A percentile compares a stretch with the other conserved stretches of the same genome.
Conservation (phyloP, 1,139 yeast species). For the Lodderomyces pseudojiufengensis region DNA sequence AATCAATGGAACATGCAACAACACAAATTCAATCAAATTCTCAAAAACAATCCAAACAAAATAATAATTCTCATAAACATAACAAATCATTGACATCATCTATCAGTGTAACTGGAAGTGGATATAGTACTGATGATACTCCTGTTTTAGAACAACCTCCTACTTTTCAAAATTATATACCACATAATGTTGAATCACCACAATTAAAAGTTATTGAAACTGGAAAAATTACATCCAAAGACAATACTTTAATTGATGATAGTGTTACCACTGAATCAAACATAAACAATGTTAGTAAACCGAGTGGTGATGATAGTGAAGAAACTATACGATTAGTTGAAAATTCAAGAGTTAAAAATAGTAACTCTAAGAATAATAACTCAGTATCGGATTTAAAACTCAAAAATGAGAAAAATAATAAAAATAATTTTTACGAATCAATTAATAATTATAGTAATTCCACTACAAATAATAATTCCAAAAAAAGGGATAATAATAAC, state of each 20-base stretch:
- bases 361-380: constrained; percentile 1
- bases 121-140: constrained; percentile 21
- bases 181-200: constrained; percentile 14
- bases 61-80: constrained; percentile 4
- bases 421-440: neutral
- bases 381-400: neutral
- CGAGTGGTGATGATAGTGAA: neutral
- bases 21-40: neutral
- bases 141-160: constrained; percentile 27
- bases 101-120: constrained; percentile 18
- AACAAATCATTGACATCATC: constrained; percentile 15
- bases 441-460: neutral
- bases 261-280: constrained; percentile 1
- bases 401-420: constrained; percentile 1
- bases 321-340: constrained; percentile 1
- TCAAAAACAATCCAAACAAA: too few species aligned
- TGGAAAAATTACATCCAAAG: constrained; percentile 4
- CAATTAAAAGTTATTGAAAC: constrained; percentile 13
- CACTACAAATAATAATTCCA: neutral
- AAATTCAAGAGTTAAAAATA: neutral
- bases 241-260: constrained; percentile 7
- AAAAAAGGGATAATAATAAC: neutral
- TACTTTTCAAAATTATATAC: constrained; percentile 20
- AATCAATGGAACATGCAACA: constrained; percentile 1
- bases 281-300: constrained; percentile 3